Percentiles rank a stretch among this genome's conserved stretches.
phyloP scores from a whole-genome alignment of 805 yeast species.

The Komagataella mondaviorum region DNA sequence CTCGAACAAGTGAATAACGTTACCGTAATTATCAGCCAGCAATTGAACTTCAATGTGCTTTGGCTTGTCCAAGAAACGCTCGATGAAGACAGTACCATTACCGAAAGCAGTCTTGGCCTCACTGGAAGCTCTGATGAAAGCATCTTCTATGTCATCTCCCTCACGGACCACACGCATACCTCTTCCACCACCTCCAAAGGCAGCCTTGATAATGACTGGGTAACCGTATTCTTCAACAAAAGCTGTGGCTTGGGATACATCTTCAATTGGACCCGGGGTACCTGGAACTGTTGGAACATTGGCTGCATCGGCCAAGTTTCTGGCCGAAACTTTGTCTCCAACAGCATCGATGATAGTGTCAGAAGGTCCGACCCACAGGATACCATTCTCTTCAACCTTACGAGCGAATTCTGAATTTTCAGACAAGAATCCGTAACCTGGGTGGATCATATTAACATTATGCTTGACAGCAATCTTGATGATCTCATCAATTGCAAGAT shows the following conservation, averaged over 20 bases:
- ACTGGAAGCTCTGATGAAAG: conserved; percentile 84
- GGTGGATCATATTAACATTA: conserved; percentile 77
- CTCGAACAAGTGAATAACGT: conserved; percentile 90
- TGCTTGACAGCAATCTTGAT: conserved; percentile 72
- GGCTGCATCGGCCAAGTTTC: conserved; percentile 70
- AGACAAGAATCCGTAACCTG: conserved; percentile 84
- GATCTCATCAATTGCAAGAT: conserved; percentile 90
- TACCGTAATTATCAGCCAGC: conserved; percentile 87
- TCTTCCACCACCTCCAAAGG: conserved; percentile 99
- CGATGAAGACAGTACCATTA: conserved; percentile 96
- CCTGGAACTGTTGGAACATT: conserved; percentile 95
- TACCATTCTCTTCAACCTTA: conserved; percentile 81
- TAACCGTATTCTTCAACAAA: conserved; percentile 80
- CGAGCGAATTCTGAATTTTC: conserved; percentile 90
- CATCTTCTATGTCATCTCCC: conserved; percentile 87
- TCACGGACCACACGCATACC: conserved; percentile 99
- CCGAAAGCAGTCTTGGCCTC: conserved; percentile 97
- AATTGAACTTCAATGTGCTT: conserved; percentile 97
- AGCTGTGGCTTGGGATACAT: conserved; percentile 59
- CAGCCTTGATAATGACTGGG: conserved; percentile 97
- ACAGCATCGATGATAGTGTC: conserved; percentile 81
- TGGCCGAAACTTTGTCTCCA: conserved; percentile 94
- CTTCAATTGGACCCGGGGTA: conserved; percentile 90
- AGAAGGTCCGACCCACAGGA: conserved; percentile 94
- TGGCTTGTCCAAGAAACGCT: conserved; percentile 88